Evolutionary conservation across 768 basidiomycete species (phyloP), one percentile per base, ranked within the genome.

Genomic region (Tricholoma saponaceum): DNA sequence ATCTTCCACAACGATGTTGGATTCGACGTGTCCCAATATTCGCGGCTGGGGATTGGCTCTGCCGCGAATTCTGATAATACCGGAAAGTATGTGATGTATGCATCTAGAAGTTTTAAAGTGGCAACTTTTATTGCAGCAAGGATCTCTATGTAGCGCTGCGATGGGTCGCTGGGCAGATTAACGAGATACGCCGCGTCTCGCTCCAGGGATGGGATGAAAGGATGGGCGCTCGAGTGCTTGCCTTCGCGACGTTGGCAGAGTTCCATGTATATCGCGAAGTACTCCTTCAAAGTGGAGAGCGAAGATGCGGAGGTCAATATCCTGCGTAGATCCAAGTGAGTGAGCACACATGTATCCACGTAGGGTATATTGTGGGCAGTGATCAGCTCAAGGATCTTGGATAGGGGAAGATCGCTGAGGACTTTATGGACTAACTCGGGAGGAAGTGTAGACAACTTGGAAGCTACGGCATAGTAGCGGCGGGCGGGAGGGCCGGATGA

Each of bases 391-490:
- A 69, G 60, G 53, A 69, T 64, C 30, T 67, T 67, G 46, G 55
- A 39, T 14, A 70, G 51, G 2, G 65, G 63, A n/a, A 72, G 56
- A 46, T 70, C 67, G 44, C 57, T 56, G 44, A 72, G 54, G 25
- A 72, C 57, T 50, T 67, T 60, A 55, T 69, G 68, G 18, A 69
- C 66, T 10, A 70, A 32, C 56, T 72, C 71, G 25, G 58, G 60
- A 7, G 68, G 67, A 33, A 70, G 61, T 22, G 25, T 56, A 22
- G 58, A 28, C 9, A 67, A 63, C 10, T 62, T 61, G n/a, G 51
- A 28, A 51, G 66, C 60, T 33, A 59, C 62, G 20, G 64, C 60
- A 46, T 60, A 43, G 46, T 63, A 61, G 30, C 62, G 39, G n/a
- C 10, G 41, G 18, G 41, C n/a, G 30, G 3, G 30, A 6, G 30